Base-by-base conservation (phyloP, 805 yeast species). In the Candida taoyuanica region DNA sequence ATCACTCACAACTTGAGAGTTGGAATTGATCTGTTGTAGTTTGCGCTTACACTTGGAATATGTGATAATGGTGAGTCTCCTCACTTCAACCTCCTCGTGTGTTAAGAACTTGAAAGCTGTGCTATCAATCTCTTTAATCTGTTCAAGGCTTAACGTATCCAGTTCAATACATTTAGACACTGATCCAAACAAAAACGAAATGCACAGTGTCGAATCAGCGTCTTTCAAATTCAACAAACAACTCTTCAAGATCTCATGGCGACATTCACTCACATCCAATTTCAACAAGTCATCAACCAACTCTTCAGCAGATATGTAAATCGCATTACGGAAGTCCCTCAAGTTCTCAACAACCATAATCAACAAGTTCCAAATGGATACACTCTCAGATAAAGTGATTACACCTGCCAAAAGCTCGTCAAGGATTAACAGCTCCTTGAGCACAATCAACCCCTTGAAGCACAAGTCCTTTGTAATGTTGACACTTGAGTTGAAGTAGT, bases 21-120 rank as follows among this genome's bases (percentile, higher is more conserved):
- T 46, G 12, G 44, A 30, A 26, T 48, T 42, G 27, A 42, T 36
- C 21, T 43, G 36, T 25, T 50, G 49, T 6, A 53, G 35, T 18
- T 40, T 52, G 16, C 40, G 34, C 30, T 53, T 55, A 43, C 52
- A 50, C 38, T 51, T 52, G 9, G 60, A 52, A 20, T 52, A 55
- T 0, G 43, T 31, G 4, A 52, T 51, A 11, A 52, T 51, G 3
- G 58, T 51, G 19, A 55, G 31, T 29, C 57, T 44, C 47, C 58
- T 52, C 7, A 55, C 39, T 20, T 53, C 60, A 17, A 52, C 56
- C 24, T 51, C 52, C n/a, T 49, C 46, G 28, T 43, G 40, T 0
- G 44, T 31, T 18, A 55, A 29, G 30, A 41, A 42, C 14, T 34
- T 31, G 36, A 43, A 51, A 4, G 50, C 43, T 3, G 43, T 35